Evolutionary conservation across 2,329 filamentous ascomycete genomes (phyloP).

Genomic region (Scleromitrula shiraiana): DNA sequence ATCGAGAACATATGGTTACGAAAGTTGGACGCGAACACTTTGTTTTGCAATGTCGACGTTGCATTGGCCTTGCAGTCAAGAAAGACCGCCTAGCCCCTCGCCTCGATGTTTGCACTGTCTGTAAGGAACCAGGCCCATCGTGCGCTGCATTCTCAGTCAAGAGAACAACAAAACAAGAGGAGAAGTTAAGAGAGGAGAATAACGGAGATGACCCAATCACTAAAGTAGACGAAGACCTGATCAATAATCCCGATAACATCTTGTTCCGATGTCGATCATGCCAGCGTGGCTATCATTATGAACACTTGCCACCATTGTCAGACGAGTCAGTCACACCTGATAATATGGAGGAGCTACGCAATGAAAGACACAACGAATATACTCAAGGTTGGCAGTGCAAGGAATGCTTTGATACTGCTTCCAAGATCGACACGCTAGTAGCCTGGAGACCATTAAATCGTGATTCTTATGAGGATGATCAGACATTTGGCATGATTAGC

Average conservation of each 20-base stretch:
- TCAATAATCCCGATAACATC: conserved; percentile 71
- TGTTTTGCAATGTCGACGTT: conserved; percentile 83
- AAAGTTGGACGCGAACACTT: conserved; percentile 72
- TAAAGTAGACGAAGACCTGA: conserved; percentile 47
- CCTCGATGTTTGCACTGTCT: conserved; percentile 64
- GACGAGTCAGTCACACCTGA: conserved; percentile 30
- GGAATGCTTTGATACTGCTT: conserved; percentile 57
- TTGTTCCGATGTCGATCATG: conserved; percentile 79
- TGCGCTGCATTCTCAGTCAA: conserved; percentile 67
- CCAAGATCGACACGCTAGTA: conserved; percentile 70
- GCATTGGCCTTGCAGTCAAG: conserved; percentile 59
- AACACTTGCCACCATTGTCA: conserved; percentile 58
- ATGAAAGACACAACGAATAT: conserved; percentile 65
- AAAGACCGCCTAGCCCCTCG: conserved; percentile 65
- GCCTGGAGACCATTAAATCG: conserved; percentile 73
- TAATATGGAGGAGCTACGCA: conserved; percentile 42
- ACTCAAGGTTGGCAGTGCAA: conserved; percentile 69
- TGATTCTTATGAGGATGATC: conserved; percentile 44
- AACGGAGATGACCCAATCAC: conserved; percentile 69
- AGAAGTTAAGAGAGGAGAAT: conserved; percentile 73
- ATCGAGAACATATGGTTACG: conserved; percentile 80
- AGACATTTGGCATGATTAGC: conserved; percentile 45
- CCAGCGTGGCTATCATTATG: conserved; percentile 71
- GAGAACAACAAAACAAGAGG: conserved; percentile 71
- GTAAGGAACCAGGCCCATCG: conserved; percentile 55